Evolutionary conservation across 208 protist genomes (phyloP), one percentile per base, ranked within the genome.

Genomic region (Naegleria lovaniensis): DNA sequence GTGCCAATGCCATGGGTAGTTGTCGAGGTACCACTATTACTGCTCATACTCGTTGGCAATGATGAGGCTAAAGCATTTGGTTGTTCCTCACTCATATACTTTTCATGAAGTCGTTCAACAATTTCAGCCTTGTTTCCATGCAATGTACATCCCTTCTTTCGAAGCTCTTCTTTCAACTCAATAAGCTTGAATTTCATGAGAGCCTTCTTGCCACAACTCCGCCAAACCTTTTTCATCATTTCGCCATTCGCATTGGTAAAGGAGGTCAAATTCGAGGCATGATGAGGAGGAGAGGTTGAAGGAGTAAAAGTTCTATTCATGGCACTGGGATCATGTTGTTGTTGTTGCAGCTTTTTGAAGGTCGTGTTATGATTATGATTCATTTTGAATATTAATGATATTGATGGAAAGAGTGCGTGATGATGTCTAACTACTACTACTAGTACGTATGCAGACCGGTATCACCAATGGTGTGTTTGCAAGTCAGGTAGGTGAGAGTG

Each of bases 141-240:
- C 13, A 88, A 51, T 13, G 25, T 48, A 38, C 51, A 58, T 59
- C 85, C 41, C n/a, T 88, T 88, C 25, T 40, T 88, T 39, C 43
- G 33, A 15, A 88, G 40, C 36, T 88, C 85, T 40, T 88, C 43
- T 58, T 88, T 88, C 16, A 88, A 39, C 25, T 88, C 85, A 88
- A 38, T 29, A 29, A 88, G 29, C n/a, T 79, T 79, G 36, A 79
- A 79, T 79, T 79, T 79, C 5, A 36, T 11, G 19, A 79, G 25
- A 79, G 67, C 67, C 9, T 79, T 79, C n/a, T 36, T 36, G 7
- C 67, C 67, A 79, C 67, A 79, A 79, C 67, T 79, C 29, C n/a
- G 19, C 67, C 67, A 79, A 36, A 79, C 5, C 29, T 79, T 79
- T 79, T 79, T 79, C 67, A 79, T 79, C 67, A 79, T 79, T 79